These are phyloP conservation scores for Termitomyces sp. DNA, from an alignment of 768 basidiomycete species.

Conservation along the genomic window DNA sequence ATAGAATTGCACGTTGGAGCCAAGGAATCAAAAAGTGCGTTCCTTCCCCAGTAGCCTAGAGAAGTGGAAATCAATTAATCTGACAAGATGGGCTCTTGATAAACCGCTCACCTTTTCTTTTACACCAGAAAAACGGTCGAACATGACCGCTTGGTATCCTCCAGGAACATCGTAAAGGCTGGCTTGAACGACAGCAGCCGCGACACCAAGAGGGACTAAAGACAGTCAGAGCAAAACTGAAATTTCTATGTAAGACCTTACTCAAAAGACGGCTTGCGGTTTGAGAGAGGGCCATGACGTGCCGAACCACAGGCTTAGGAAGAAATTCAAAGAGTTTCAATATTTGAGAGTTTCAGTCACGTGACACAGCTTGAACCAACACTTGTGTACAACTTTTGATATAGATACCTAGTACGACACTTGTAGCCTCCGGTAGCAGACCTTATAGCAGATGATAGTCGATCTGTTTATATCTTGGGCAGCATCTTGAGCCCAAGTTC, in stretches of 20 bases:
- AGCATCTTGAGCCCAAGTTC: no score
- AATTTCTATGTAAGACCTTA: conserved; percentile 19
- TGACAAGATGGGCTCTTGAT: neutral
- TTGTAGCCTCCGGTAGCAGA: no score
- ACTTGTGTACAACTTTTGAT: no score
- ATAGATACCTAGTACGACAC: no score
- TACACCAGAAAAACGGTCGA: conserved; percentile 94
- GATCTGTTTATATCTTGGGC: no score
- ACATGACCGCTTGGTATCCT: conserved; percentile 95
- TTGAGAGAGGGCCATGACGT: conserved; percentile 49
- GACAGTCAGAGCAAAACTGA: neutral
- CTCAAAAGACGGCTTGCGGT: conserved; percentile 46
- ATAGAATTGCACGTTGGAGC: conserved; percentile 94
- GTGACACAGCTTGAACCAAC: no score
- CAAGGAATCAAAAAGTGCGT: conserved; percentile 96
- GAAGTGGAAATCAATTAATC: conserved; percentile 1
- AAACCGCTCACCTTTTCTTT: conserved; percentile 54
- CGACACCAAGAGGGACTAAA: conserved; percentile 47
- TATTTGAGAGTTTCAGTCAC: no score
- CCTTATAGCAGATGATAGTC: no score
- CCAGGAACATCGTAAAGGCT: conserved; percentile 78
- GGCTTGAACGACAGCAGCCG: conserved; percentile 40
- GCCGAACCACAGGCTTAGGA: neutral
- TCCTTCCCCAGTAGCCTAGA: conserved; percentile 83
- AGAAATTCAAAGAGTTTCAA: no score